Conservation (phyloP, 2,329 filamentous ascomycete species). For the Beauveria medogensis region DNA sequence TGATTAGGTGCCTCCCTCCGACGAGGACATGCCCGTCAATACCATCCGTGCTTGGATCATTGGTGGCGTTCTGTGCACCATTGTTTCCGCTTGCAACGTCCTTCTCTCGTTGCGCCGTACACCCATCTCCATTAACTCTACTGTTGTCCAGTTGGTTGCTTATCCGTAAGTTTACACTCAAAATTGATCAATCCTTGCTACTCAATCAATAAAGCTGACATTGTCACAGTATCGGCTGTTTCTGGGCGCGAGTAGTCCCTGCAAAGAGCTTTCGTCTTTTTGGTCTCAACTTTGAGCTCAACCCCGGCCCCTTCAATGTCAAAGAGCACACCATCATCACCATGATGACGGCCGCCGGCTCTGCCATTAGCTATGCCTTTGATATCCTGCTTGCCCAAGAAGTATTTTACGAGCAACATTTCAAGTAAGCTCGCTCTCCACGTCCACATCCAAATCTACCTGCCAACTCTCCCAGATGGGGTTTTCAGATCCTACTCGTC, state of each 20-base stretch:
- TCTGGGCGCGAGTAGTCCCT: slow-evolving; percentile 27
- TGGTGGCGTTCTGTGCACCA: slow-evolving; percentile 46
- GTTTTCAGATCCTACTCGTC: slow-evolving; percentile 51
- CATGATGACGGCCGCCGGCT: slow-evolving; percentile 34
- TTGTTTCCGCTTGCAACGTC: slow-evolving; percentile 49
- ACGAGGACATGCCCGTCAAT: slow-evolving; percentile 45
- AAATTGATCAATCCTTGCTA: background rate
- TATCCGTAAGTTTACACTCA: slow-evolving; percentile 30
- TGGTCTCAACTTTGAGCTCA: slow-evolving; percentile 26
- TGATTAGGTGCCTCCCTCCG: slow-evolving; percentile 26
- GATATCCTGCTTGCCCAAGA: slow-evolving; percentile 35
- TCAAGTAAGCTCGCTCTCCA: slow-evolving; percentile 24
- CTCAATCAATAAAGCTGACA: background rate
- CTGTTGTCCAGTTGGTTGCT: slow-evolving; percentile 46
- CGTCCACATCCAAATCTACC: background rate
- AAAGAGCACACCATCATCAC: slow-evolving; percentile 43
- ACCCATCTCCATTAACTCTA: slow-evolving; percentile 42
- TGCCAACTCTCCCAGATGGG: slow-evolving; percentile 26
- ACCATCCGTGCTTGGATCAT: slow-evolving; percentile 53
- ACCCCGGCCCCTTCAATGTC: slow-evolving; percentile 36
- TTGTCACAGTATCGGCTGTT: slow-evolving; percentile 18
- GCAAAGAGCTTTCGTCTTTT: slow-evolving; percentile 23
- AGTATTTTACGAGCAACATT: slow-evolving; percentile 42
- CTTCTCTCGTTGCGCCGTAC: slow-evolving; percentile 42
- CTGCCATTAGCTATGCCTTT: slow-evolving; percentile 27